phyloP scores from a whole-genome alignment of 2,329 filamentous ascomycete species.

The Pyrenochaeta sp. region DNA sequence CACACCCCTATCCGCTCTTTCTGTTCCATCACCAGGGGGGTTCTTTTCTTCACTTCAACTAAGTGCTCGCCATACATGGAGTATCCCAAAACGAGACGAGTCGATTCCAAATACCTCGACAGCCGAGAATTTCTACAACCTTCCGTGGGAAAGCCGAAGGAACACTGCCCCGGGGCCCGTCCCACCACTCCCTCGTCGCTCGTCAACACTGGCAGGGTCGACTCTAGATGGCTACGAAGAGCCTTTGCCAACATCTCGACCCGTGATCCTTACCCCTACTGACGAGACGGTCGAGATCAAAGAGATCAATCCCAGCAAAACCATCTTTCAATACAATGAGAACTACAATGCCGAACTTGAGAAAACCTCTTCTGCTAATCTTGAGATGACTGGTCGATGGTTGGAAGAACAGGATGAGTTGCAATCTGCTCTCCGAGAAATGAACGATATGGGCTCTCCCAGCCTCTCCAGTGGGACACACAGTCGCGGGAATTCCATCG shows the following conservation, averaged over 20 bases:
- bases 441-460: constrained; percentile 56
- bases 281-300: constrained; percentile 55
- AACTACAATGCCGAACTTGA: constrained; percentile 78
- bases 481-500: constrained; percentile 44
- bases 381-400: constrained; percentile 88
- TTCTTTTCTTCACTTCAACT: constrained; percentile 89
- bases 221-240: constrained; percentile 45
- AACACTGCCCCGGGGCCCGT: constrained; percentile 29
- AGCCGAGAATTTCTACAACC: constrained; percentile 90
- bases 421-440: constrained; percentile 68
- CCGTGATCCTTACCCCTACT: constrained; percentile 36
- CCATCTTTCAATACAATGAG: constrained; percentile 75
- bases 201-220: constrained; percentile 39
- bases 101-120: constrained; percentile 81
- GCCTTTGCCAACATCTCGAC: constrained; percentile 39
- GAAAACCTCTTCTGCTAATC: constrained; percentile 72
- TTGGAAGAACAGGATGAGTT: constrained; percentile 82
- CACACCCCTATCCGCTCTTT: constrained; percentile 78
- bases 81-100: constrained; percentile 56
- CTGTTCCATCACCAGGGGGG: constrained; percentile 88
- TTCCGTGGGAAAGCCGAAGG: constrained; percentile 69
- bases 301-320: constrained; percentile 69
- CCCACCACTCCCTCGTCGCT: constrained; percentile 26
- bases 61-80: constrained; percentile 82
- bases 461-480: constrained; percentile 37